A percentile compares a stretch with the other conserved stretches of the same genome.
phyloP scores from a whole-genome alignment of 2,329 filamentous ascomycete species.

The Arthrinium phaeospermum region DNA sequence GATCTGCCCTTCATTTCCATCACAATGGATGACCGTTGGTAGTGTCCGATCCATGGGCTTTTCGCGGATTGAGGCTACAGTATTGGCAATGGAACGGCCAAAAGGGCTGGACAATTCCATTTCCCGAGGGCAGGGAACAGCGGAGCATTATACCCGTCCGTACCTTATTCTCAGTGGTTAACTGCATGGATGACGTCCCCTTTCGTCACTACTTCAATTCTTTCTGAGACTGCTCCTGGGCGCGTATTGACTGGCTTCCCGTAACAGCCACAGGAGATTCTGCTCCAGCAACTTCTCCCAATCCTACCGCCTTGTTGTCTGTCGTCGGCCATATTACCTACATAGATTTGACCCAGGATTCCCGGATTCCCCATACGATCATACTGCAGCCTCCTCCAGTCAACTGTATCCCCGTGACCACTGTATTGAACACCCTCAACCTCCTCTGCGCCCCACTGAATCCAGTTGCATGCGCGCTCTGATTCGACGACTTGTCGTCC shows the following conservation, averaged over 20 bases:
- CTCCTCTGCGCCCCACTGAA: slow-evolving; percentile 12
- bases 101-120: neutral
- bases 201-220: neutral
- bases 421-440: neutral
- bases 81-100: neutral
- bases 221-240: slow-evolving; percentile 1
- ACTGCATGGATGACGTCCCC: slow-evolving; percentile 24
- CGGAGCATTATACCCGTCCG: slow-evolving; percentile 4
- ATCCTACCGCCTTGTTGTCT: neutral
- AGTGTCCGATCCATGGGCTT: neutral
- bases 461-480: slow-evolving; percentile 29
- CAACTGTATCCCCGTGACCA: slow-evolving; percentile 9
- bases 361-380: neutral
- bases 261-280: neutral
- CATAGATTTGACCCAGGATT: neutral
- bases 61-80: neutral
- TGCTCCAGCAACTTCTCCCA: slow-evolving; percentile 7
- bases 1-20: neutral
- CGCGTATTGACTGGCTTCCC: neutral
- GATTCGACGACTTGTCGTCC: slow-evolving; percentile 29
- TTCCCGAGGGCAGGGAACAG: neutral
- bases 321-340: neutral
- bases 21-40: neutral
- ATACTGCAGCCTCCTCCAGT: neutral
- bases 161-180: slow-evolving; percentile 13